Evolutionary conservation across 208 protist species (phyloP).

Genomic region (Crithidia expoeki): DNA sequence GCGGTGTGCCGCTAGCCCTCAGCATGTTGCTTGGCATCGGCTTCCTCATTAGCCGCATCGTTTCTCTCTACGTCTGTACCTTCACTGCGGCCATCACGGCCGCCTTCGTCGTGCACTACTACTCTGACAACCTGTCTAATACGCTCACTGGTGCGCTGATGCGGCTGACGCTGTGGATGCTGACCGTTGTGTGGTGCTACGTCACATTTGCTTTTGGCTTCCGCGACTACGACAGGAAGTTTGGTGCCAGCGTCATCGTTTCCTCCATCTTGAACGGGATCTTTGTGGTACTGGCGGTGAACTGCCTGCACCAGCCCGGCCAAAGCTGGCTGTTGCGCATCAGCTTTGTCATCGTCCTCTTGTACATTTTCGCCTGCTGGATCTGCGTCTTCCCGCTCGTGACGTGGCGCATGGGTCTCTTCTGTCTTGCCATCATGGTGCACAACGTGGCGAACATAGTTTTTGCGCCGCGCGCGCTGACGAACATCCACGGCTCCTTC

Average conservation of each 20-base stretch:
- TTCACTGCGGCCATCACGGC: conserved; percentile 37
- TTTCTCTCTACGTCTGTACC: conserved; percentile 49
- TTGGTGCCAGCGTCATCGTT: conserved; percentile 45
- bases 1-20: conserved; percentile 49
- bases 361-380: conserved; percentile 60
- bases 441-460: conserved; percentile 61
- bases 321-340: conserved; percentile 49
- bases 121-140: conserved; percentile 49
- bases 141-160: conserved; percentile 48
- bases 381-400: conserved; percentile 59
- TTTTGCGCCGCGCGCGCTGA: conserved; percentile 45
- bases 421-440: conserved; percentile 65
- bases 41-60: conserved; percentile 70
- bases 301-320: conserved; percentile 41
- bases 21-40: conserved; percentile 67
- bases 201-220: conserved; percentile 62
- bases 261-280: conserved; percentile 36
- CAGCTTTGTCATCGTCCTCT: conserved; percentile 38
- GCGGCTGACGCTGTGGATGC: conserved; percentile 55
- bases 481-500: conserved; percentile 55
- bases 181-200: conserved; percentile 65
- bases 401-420: conserved; percentile 54
- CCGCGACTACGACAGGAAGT: conserved; percentile 37
- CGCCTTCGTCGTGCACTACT: conserved; percentile 67
- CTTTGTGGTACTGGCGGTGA: conserved; percentile 43